Evolutionary conservation across 2,329 filamentous ascomycete species (phyloP), one percentile per base, ranked within the genome.

Genomic region (Macrophomina phaseolina): DNA sequence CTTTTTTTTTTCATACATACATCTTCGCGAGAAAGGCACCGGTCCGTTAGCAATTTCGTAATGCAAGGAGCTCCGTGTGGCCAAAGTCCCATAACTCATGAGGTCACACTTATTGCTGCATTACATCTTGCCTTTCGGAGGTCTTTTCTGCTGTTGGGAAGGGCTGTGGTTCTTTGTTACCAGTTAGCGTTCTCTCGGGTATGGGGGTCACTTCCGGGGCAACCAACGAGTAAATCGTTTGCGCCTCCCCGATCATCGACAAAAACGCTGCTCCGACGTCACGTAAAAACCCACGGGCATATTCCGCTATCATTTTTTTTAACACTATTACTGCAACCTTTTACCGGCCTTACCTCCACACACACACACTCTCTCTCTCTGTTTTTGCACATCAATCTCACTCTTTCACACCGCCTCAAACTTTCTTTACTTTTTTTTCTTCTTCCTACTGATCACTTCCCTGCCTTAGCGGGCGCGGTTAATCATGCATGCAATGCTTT

Each of bases 251-350:
- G 23, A 23, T 23, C 23, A 23, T 34, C 32, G 14, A 18, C 42
- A 14, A 5, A 61, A 46, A 46, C 23, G 58, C 58, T 48, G 34
- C 30, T 48, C 58, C 58, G 58, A 62, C 45, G 58, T 62, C 58
- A 62, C 32, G 32, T 38, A 62, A 62, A 62, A 23, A 23, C 23
- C 45, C 36, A 49, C 32, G 45, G 58, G 58, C 18, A 30, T 23
- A 23, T 23, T 23, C 23, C 23, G 23, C 23, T 23, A 23, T 23
- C 23, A 2, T 3, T 23, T 23, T 23, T 38, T 38, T 38, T 38
- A 12, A 38, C 36, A 8, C 7, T 12, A 38, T 23, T 32, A 45
- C 49, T 64, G 46, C 62, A 14, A 64, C 49, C 48, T 34, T 46
- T 34, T 32, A 11, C 49, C 14, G 49, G 38, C 23, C 23, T 23